phyloP scores from a whole-genome alignment of 192 early-diverging fungal species.

The Gamsiella multidivaricata region DNA sequence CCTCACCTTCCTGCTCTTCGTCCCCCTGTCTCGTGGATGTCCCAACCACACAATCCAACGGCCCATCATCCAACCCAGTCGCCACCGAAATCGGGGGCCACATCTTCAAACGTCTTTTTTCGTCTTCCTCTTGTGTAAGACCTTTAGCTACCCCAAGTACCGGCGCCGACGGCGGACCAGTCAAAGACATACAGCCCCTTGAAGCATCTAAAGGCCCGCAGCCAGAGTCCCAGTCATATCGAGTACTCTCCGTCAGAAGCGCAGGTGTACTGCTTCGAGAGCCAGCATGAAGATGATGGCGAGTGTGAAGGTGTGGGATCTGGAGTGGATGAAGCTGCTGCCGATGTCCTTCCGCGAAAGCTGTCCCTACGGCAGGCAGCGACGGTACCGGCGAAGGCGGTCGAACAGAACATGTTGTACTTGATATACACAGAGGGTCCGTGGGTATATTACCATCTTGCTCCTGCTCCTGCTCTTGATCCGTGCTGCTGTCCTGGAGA shows the following conservation, averaged over 20 bases:
- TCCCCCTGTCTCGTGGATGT: neutral
- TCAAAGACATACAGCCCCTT: neutral
- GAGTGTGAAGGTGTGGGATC: neutral
- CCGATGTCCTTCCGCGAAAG: no score
- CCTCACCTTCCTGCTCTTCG: neutral
- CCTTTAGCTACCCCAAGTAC: no score
- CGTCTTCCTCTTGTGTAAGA: neutral
- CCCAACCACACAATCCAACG: constrained; percentile 23
- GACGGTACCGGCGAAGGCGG: neutral
- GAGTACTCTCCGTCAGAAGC: constrained; percentile 7
- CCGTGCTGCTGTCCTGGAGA: neutral
- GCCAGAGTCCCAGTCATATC: constrained; percentile 16
- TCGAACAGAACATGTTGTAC: neutral
- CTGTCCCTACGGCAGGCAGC: no score
- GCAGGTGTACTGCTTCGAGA: constrained; percentile 37
- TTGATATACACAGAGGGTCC: neutral
- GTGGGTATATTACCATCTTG: constrained; percentile 4
- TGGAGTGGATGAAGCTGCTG: no score
- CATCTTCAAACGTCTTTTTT: neutral
- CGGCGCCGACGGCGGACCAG: neutral
- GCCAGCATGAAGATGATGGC: neutral
- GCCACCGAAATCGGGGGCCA: neutral
- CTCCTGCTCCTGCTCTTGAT: neutral
- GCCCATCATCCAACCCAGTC: constrained; percentile 10
- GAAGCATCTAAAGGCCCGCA: constrained; percentile 26